phyloP scores from a whole-genome alignment of 1,139 yeast genomes.

The Protomyces arabidopsidicola region DNA sequence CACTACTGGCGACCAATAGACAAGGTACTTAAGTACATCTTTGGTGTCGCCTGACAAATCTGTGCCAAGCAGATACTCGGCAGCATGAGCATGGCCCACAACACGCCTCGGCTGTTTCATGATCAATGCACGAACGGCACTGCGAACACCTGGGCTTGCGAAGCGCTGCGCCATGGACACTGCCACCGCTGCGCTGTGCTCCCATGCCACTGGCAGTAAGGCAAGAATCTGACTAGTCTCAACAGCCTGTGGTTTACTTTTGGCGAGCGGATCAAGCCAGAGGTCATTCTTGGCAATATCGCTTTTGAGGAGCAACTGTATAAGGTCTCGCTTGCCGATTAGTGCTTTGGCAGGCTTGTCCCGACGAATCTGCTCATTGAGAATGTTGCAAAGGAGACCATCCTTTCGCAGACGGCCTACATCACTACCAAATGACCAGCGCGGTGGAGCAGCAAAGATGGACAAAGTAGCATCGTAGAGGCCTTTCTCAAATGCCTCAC shows the following conservation, averaged over 20 bases:
- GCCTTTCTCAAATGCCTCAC: not conserved
- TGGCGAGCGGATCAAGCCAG: constrained; percentile 62
- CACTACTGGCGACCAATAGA: constrained; percentile 71
- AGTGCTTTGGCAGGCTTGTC: not conserved
- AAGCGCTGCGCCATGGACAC: constrained; percentile 63
- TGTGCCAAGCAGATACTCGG: constrained; percentile 51
- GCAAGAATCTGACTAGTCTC: constrained; percentile 34
- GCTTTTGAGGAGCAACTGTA: constrained; percentile 63
- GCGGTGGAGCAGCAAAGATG: constrained; percentile 66
- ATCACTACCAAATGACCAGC: constrained; percentile 84
- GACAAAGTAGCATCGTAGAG: constrained; percentile 54
- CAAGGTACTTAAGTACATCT: constrained; percentile 39
- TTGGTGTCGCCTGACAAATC: constrained; percentile 33
- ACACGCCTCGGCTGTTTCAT: constrained; percentile 58
- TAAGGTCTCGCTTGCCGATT: constrained; percentile 48
- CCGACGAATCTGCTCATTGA: not conserved
- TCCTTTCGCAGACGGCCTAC: constrained; percentile 57
- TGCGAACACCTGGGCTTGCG: constrained; percentile 41
- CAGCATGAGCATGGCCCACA: constrained; percentile 58
- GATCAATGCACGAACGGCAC: constrained; percentile 49
- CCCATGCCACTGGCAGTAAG: constrained; percentile 53
- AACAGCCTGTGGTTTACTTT: constrained; percentile 28
- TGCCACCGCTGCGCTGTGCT: constrained; percentile 67
- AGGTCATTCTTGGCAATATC: constrained; percentile 68
- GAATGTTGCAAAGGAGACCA: constrained; percentile 38